Evolutionary conservation across 176 grass and related monocot species (phyloP), one percentile per base, ranked within the genome.

Genomic region (Eleusine coracana): DNA sequence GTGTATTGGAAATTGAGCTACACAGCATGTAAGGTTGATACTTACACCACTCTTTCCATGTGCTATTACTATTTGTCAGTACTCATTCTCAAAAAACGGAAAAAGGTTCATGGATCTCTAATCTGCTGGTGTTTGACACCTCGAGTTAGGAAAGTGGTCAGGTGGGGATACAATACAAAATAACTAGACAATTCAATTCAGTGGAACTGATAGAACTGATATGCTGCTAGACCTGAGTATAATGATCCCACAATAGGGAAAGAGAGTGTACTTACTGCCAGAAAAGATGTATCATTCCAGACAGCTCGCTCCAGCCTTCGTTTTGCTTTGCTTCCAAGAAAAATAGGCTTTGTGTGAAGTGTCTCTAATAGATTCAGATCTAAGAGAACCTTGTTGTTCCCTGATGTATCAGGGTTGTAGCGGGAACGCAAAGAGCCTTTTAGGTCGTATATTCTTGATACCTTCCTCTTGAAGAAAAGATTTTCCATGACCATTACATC

Each of bases 401-500:
- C 96, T 23, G 88, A 91, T 28, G 92, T 92, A 82, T 96, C 91
- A 70, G 91, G 80, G 61, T 99, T 99, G 80, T 99, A 99, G 55
- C 96, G 88, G 34, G 96, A 99, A 63, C 96, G 87, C 52, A 96
- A 67, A 4, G 96, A 99, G 21, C 96, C 96, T 84, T 99, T 99
- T 68, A 99, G 87, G 83, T 99, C 96, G 83, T 99, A 99, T 71
- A 96, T 89, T 87, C 96, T 93, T 64, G 96, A 92, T 77, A 99
- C 62, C 18, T 90, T 96, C 75, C 89, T 84, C 72, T 88, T 93
- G 75, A 93, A 99, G 69, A 99, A 93, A 65, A 99, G 81, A 72
- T 99, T 99, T 83, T 99, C 96, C 96, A 96, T 99, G 69, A 99
- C 89, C 93, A 99, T 99, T 68, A 99, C 66, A 80, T 99, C 96